phyloP scores from a whole-genome alignment of 1,139 yeast genomes.

The Candida sojae region DNA sequence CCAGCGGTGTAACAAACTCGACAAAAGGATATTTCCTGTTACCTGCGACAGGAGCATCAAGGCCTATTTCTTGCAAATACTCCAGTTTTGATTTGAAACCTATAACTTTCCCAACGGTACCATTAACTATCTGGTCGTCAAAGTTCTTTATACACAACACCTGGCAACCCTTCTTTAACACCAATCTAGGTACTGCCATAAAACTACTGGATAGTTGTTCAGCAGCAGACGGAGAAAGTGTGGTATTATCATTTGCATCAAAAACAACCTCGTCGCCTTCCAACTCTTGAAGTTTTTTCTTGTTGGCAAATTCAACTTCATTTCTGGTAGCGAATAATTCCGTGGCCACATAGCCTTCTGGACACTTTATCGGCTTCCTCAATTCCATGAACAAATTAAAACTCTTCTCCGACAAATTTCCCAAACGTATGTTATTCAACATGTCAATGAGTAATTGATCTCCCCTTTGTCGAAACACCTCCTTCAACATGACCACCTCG shows the following conservation, averaged over 20 bases:
- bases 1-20: conserved; percentile 64
- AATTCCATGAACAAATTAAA: conserved; percentile 47
- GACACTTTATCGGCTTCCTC: conserved; percentile 54
- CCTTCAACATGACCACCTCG: conserved; percentile 57
- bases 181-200: conserved; percentile 66
- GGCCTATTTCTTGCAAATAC: no score
- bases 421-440: conserved; percentile 73
- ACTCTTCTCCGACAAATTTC: conserved; percentile 52
- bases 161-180: conserved; percentile 81
- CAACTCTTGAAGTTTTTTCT: conserved; percentile 50
- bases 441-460: conserved; percentile 68
- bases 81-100: conserved; percentile 35
- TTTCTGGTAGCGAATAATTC: conserved; percentile 73
- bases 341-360: conserved; percentile 80
- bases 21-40: conserved; percentile 62
- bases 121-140: conserved; percentile 87
- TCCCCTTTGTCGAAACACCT: conserved; percentile 74
- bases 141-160: conserved; percentile 95
- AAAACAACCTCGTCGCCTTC: conserved; percentile 51
- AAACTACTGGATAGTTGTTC: conserved; percentile 59
- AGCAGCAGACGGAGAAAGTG: conserved; percentile 43
- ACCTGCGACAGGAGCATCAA: no score
- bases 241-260: conserved; percentile 65
- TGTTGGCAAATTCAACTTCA: conserved; percentile 75
- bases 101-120: conserved; percentile 80